These are phyloP conservation scores for Pistacia vera DNA, from an alignment of 345 rosid species.

Conservation along the genomic window DNA sequence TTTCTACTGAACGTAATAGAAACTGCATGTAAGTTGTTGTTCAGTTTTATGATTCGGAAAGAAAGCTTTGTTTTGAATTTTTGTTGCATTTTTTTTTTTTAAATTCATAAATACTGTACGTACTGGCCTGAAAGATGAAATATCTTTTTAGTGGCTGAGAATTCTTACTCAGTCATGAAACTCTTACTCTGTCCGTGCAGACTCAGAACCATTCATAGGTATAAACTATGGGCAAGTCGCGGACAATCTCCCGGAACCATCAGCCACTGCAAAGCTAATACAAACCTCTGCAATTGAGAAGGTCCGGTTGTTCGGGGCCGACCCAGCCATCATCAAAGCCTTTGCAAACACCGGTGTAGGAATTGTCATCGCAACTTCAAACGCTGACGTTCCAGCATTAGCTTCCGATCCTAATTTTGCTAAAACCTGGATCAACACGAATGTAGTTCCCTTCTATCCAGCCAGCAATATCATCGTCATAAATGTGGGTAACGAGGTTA, in stretches of 20 bases:
- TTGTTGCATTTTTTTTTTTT: neutral
- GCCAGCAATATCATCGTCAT: slow-evolving; percentile 78
- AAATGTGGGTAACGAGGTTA: slow-evolving; percentile 77
- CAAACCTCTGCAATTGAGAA: slow-evolving; percentile 73
- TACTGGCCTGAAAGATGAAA: neutral
- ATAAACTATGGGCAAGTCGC: slow-evolving; percentile 85
- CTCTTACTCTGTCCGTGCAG: slow-evolving; percentile 29
- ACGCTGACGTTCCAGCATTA: slow-evolving; percentile 73
- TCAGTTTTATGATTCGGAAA: too few species aligned
- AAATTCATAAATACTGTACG: too few species aligned
- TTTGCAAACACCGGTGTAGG: slow-evolving; percentile 79
- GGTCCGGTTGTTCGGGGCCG: slow-evolving; percentile 74
- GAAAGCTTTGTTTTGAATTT: neutral
- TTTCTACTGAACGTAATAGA: slow-evolving; percentile 28
- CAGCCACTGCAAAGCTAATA: slow-evolving; percentile 73
- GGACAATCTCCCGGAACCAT: slow-evolving; percentile 78
- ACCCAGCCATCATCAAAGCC: slow-evolving; percentile 71
- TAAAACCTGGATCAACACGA: slow-evolving; percentile 60
- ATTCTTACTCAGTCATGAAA: too few species aligned
- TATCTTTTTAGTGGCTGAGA: too few species aligned
- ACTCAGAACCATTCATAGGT: slow-evolving; percentile 74
- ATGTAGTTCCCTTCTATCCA: slow-evolving; percentile 75
- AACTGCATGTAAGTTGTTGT: slow-evolving; percentile 50
- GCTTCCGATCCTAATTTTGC: slow-evolving; percentile 76
- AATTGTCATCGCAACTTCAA: slow-evolving; percentile 66